phyloP scores from a whole-genome alignment of 495 filamentous ascomycete species.

The Podospora didyma region DNA sequence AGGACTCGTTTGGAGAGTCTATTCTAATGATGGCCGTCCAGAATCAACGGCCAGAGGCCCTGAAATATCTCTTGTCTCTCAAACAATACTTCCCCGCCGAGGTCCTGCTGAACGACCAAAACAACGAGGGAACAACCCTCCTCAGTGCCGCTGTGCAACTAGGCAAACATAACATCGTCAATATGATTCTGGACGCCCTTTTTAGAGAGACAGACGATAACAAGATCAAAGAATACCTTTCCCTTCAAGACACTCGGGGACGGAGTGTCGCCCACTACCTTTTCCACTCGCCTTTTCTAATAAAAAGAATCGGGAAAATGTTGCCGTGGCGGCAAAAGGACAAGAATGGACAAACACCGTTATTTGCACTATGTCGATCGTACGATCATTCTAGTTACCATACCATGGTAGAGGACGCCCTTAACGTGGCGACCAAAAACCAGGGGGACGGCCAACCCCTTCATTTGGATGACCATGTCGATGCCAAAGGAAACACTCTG shows the following conservation, averaged over 20 bases:
- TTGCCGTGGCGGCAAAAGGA: slow-evolving; percentile 89
- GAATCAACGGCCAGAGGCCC: slow-evolving; percentile 59
- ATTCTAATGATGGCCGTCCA: slow-evolving; percentile 97
- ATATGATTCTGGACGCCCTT: slow-evolving; percentile 66
- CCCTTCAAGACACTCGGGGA: slow-evolving; percentile 74
- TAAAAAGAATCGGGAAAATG: slow-evolving; percentile 66
- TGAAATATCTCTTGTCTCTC: slow-evolving; percentile 76
- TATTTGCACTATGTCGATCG: slow-evolving; percentile 90
- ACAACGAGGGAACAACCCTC: slow-evolving; percentile 84
- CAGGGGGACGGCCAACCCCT: slow-evolving; percentile 77
- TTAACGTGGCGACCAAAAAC: slow-evolving; percentile 65
- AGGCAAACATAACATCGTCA: slow-evolving; percentile 68
- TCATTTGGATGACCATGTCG: slow-evolving; percentile 89
- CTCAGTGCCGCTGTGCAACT: slow-evolving; percentile 92
- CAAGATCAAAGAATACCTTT: slow-evolving; percentile 60
- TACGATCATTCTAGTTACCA: slow-evolving; percentile 91
- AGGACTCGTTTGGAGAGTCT: slow-evolving; percentile 77
- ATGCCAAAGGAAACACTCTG: slow-evolving; percentile 88
- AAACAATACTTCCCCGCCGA: slow-evolving; percentile 65
- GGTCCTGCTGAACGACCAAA: slow-evolving; percentile 73
- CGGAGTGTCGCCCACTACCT: slow-evolving; percentile 91
- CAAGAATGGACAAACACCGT: slow-evolving; percentile 92
- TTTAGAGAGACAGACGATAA: slow-evolving; percentile 34
- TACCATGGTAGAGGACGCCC: slow-evolving; percentile 75
- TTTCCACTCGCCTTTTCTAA: slow-evolving; percentile 84